Conservation (phyloP, 179 eudicot genomes). For the Patellifolia procumbens region DNA sequence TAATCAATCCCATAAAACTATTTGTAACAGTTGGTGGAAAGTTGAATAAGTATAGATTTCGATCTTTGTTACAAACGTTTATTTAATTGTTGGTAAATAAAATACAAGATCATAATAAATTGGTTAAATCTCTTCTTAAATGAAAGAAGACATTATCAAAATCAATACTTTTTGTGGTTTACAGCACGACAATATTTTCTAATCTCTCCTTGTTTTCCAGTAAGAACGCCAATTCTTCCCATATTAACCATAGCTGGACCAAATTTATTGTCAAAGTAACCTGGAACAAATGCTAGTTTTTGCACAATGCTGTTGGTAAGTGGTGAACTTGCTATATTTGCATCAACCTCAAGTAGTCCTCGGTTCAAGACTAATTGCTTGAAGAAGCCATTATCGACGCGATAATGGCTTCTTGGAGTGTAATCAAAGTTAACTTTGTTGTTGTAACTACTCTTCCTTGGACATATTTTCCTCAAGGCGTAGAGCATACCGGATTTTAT, state of each 20-base stretch:
- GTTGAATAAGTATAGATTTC: no score
- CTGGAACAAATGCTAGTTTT: slow-evolving; percentile 4
- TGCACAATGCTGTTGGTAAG: slow-evolving; percentile 21
- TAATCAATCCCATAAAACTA: no score
- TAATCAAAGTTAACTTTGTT: slow-evolving; percentile 24
- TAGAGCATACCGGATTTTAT: slow-evolving; percentile 13
- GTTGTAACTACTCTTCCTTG: slow-evolving; percentile 2
- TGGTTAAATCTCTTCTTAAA: no score
- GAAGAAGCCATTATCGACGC: slow-evolving; percentile 18
- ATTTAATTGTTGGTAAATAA: no score
- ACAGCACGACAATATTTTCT: slow-evolving; percentile 20
- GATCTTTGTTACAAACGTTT: no score
- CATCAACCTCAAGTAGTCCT: slow-evolving; percentile 22
- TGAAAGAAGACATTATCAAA: neutral
- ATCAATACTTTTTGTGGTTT: slow-evolving; percentile 5
- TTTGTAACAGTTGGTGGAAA: no score
- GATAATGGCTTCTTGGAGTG: slow-evolving; percentile 11
- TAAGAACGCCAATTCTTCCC: slow-evolving; percentile 26
- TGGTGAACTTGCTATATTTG: slow-evolving; percentile 6
- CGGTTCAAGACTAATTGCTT: slow-evolving; percentile 17
- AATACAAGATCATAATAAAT: no score
- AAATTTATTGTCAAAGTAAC: slow-evolving; percentile 15
- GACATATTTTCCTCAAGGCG: slow-evolving; percentile 27
- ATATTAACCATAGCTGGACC: slow-evolving; percentile 31
- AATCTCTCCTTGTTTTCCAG: slow-evolving; percentile 23